Conservation (phyloP, 768 basidiomycete genomes). For the Crucibulum laeve region DNA sequence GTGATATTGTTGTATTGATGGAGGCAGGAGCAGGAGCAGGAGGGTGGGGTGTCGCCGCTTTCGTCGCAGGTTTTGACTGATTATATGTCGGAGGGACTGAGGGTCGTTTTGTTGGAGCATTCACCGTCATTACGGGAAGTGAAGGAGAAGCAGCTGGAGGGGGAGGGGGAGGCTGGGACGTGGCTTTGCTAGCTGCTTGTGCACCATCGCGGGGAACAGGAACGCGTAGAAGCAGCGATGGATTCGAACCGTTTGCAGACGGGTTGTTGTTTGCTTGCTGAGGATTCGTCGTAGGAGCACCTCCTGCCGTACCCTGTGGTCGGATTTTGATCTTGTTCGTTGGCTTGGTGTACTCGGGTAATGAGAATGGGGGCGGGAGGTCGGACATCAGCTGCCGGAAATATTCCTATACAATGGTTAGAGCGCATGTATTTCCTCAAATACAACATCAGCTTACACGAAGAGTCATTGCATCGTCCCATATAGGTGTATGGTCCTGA, state of each 20-base stretch:
- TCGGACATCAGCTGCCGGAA: conserved; percentile 78
- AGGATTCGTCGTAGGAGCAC: conserved; percentile 10
- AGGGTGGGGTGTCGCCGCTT: conserved; percentile 29
- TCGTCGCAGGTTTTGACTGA: conserved; percentile 14
- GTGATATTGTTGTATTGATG: conserved; percentile 32
- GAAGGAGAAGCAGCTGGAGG: conserved; percentile 17
- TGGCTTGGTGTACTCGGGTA: conserved; percentile 57
- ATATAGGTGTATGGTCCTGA: conserved; percentile 77
- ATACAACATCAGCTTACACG: conserved; percentile 39
- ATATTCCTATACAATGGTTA: conserved; percentile 45
- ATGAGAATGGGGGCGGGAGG: conserved; percentile 60
- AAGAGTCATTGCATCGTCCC: conserved; percentile 70
- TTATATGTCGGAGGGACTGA: conserved; percentile 23
- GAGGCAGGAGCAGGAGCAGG: conserved; percentile 25
- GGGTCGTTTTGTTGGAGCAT: conserved; percentile 15
- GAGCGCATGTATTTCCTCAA: background rate
- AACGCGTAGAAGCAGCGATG: conserved; percentile 32
- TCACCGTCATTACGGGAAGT: conserved; percentile 9
- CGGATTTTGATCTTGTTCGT: conserved; percentile 73
- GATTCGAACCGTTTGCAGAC: conserved; percentile 4
- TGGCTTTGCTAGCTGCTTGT: conserved; percentile 14
- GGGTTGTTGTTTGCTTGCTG: conserved; percentile 5
- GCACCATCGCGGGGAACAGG: conserved; percentile 18
- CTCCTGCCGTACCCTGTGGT: conserved; percentile 39
- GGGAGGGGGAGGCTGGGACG: conserved; percentile 16